Base-by-base conservation (phyloP, 305 asterid species). In the Fraxinus xanthoxyloides region DNA sequence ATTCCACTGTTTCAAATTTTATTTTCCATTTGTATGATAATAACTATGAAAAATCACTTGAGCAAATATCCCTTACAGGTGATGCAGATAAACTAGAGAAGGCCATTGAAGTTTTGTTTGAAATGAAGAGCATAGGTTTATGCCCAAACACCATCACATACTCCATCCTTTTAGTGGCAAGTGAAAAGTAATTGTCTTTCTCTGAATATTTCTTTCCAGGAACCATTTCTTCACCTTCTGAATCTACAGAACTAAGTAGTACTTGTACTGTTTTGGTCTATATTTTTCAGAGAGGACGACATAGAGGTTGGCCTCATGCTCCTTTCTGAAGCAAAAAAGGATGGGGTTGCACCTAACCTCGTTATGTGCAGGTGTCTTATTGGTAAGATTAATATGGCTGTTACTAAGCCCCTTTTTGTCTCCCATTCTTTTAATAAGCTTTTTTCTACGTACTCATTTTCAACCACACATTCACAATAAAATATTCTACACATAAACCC, bases 351-450 rank as follows among this genome's bases (percentile, higher is more conserved):
- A 85, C 94, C 92, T 77, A 96, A 91, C 92, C 97, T 90, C 82
- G 93, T 96, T 74, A 94, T 96, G 94, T 92, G 97, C 85, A 92
- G 99, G 67, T 93, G 98, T 87, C 89, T 96, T 79, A 79, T 92
- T 82, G 98, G 99, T 96, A 90, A 84, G 93, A 86, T 80, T 80
- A 77, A 73, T 59, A 81, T 40, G 78, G 75, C 77, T 84, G 80
- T 79, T 69, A 38, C 77, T 72, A 9, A 10, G 48, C 48, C 13
- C 4, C 13, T 40, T 12, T 40, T 40, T 40, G 48, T 40, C 48
- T 40, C 48, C 15, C 48, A 40, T 40, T 40, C 15, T 40, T 40
- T 40, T 10, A 10, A 40, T 2, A 40, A 40, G 4, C 4, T 40
- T 40, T 40, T 40, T 40, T 40, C 48, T 40, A 40, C 48, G 2